phyloP scores from a whole-genome alignment of 192 early-diverging fungal genomes.

The Backusella psychrophila region DNA sequence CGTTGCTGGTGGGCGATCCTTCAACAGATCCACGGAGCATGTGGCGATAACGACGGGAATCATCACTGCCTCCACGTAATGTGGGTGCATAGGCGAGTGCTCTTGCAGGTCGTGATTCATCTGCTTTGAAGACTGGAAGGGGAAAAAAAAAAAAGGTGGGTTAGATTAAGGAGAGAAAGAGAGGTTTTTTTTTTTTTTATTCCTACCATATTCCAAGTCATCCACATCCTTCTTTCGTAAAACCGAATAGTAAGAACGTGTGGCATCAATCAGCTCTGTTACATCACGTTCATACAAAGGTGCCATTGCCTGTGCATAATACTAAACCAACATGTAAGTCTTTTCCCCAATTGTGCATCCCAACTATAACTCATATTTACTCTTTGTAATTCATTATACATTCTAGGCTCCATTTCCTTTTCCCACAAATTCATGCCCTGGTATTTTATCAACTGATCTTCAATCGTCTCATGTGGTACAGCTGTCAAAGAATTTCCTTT shows the following conservation, averaged over 20 bases:
- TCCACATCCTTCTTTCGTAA: slow-evolving; percentile 26
- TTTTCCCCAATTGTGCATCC: too few species aligned
- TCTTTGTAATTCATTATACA: slow-evolving; percentile 71
- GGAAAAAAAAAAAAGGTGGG: too few species aligned
- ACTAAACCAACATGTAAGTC: background rate
- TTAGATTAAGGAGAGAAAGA: too few species aligned
- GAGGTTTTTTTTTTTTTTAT: too few species aligned
- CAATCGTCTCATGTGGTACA: slow-evolving; percentile 55
- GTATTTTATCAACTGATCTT: slow-evolving; percentile 63
- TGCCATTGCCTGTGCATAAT: slow-evolving; percentile 55
- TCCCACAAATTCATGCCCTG: slow-evolving; percentile 71
- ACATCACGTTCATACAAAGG: slow-evolving; percentile 48
- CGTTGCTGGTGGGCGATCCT: slow-evolving; percentile 16
- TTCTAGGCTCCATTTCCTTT: slow-evolving; percentile 66
- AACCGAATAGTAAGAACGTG: slow-evolving; percentile 32
- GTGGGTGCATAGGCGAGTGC: slow-evolving; percentile 28
- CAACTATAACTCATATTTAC: slow-evolving; percentile 26
- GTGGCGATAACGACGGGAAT: slow-evolving; percentile 20
- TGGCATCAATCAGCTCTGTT: slow-evolving; percentile 52
- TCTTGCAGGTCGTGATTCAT: slow-evolving; percentile 26
- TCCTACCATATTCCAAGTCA: slow-evolving; percentile 17
- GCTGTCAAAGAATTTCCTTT: slow-evolving; percentile 34
- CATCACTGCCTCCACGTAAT: slow-evolving; percentile 20
- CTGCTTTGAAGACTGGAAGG: slow-evolving; percentile 22
- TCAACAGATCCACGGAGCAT: slow-evolving; percentile 30